A percentile compares a stretch with the other conserved stretches of the same genome.
Conservation (phyloP, 1,139 yeast genomes). For the Suhomyces bolitotheri region DNA sequence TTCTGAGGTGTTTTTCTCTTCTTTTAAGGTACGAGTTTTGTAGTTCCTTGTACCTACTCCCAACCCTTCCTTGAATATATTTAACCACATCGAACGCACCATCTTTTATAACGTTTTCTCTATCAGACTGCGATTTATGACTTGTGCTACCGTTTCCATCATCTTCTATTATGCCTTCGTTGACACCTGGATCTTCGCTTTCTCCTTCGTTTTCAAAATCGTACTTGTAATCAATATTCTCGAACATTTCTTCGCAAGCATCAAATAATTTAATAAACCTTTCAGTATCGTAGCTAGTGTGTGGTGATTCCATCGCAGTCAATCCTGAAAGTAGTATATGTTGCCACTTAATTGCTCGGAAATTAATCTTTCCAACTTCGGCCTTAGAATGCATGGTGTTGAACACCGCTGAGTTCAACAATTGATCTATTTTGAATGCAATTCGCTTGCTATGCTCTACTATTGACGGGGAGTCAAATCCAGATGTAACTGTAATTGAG, state of each 20-base stretch:
- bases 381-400: constrained; percentile 3
- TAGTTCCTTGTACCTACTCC: background rate
- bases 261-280: constrained; percentile 18
- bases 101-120: background rate
- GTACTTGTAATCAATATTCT: constrained; percentile 23
- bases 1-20: constrained; percentile 3
- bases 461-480: constrained; percentile 22
- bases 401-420: constrained; percentile 12
- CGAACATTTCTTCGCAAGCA: constrained; percentile 27
- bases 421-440: constrained; percentile 23
- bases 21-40: constrained; percentile 7
- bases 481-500: constrained; percentile 16
- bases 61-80: constrained; percentile 14
- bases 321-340: constrained; percentile 28
- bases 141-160: too few species aligned
- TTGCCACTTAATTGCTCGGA: constrained; percentile 26
- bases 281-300: constrained; percentile 13
- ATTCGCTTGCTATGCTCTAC: constrained; percentile 23
- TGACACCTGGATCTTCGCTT: constrained; percentile 3
- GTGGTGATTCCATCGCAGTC: constrained; percentile 19
- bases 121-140: background rate
- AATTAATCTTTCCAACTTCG: constrained; percentile 12
- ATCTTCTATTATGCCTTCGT: background rate
- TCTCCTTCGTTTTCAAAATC: constrained; percentile 22
- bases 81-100: constrained; percentile 19